Conservation (phyloP, 2,329 filamentous ascomycete genomes). For the Thelonectria blattea region DNA sequence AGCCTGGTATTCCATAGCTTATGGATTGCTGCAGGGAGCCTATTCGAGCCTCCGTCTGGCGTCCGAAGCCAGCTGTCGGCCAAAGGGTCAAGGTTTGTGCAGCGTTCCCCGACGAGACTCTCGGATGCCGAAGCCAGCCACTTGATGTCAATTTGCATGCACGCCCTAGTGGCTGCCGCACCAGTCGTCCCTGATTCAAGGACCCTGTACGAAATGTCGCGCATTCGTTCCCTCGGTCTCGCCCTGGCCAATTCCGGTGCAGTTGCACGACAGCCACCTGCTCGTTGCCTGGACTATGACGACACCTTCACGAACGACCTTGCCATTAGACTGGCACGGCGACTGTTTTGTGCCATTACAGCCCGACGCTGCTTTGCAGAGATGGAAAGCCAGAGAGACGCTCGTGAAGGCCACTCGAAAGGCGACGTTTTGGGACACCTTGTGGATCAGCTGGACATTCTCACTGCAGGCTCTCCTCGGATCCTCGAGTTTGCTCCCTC, state of each 20-base stretch:
- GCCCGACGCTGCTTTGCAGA: constrained; percentile 58
- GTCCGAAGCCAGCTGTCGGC: constrained; percentile 49
- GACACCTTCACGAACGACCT: constrained; percentile 68
- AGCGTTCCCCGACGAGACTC: constrained; percentile 44
- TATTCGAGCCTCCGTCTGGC: constrained; percentile 62
- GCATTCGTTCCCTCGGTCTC: constrained; percentile 61
- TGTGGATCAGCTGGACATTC: constrained; percentile 60
- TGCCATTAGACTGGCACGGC: constrained; percentile 62
- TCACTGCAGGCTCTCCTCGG: constrained; percentile 52
- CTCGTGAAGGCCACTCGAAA: constrained; percentile 41
- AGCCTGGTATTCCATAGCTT: constrained; percentile 67
- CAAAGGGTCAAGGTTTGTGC: constrained; percentile 42
- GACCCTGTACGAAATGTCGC: constrained; percentile 64
- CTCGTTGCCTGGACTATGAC: constrained; percentile 65
- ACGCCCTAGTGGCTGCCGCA: constrained; percentile 65
- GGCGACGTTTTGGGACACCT: constrained; percentile 55
- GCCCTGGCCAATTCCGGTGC: constrained; percentile 54
- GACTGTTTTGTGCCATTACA: constrained; percentile 63
- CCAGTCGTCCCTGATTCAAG: constrained; percentile 56
- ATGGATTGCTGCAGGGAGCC: constrained; percentile 64
- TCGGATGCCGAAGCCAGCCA: constrained; percentile 58
- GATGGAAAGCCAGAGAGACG: constrained; percentile 46
- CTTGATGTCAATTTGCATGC: constrained; percentile 65
- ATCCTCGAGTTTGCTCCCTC: constrained; percentile 55
- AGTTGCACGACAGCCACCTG: constrained; percentile 52